Conservation (phyloP, 2,329 filamentous ascomycete genomes). For the Rosellinia necatrix region DNA sequence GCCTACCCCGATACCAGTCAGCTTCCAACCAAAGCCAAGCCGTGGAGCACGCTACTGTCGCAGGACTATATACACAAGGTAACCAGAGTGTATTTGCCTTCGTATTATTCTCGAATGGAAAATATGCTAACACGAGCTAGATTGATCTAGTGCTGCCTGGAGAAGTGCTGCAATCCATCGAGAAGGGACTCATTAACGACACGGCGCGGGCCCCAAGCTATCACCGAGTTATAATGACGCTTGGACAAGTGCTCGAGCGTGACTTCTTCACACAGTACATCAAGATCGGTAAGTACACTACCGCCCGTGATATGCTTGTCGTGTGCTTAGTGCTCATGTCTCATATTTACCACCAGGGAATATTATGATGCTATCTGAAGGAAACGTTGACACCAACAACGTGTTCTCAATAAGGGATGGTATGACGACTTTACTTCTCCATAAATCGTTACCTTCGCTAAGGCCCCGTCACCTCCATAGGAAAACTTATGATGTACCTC, state of each 20-base stretch:
- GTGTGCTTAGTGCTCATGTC: not conserved
- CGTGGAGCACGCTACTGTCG: conserved; percentile 70
- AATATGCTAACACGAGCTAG: conserved; percentile 42
- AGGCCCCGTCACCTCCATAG: conserved; percentile 41
- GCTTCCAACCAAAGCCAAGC: conserved; percentile 72
- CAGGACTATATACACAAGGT: conserved; percentile 74
- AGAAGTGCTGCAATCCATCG: conserved; percentile 60
- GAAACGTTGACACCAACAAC: conserved; percentile 70
- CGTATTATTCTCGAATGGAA: not conserved
- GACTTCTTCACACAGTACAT: conserved; percentile 85
- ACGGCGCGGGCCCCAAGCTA: conserved; percentile 53
- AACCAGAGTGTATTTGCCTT: conserved; percentile 25
- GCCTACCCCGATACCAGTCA: conserved; percentile 72
- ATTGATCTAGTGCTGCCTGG: conserved; percentile 75
- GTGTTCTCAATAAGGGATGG: conserved; percentile 74
- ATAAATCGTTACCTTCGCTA: not conserved
- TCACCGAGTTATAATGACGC: conserved; percentile 71
- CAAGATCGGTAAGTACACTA: conserved; percentile 72
- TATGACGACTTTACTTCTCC: conserved; percentile 37
- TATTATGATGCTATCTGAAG: conserved; percentile 82
- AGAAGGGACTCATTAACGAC: conserved; percentile 52
- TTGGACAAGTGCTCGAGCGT: conserved; percentile 72
- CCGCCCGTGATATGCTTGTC: not conserved
- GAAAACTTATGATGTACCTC: conserved; percentile 74
- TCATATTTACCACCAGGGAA: conserved; percentile 60